These are phyloP conservation scores for Aspergillus indologenus DNA, from an alignment of 495 filamentous ascomycete genomes.

Conservation along the genomic window DNA sequence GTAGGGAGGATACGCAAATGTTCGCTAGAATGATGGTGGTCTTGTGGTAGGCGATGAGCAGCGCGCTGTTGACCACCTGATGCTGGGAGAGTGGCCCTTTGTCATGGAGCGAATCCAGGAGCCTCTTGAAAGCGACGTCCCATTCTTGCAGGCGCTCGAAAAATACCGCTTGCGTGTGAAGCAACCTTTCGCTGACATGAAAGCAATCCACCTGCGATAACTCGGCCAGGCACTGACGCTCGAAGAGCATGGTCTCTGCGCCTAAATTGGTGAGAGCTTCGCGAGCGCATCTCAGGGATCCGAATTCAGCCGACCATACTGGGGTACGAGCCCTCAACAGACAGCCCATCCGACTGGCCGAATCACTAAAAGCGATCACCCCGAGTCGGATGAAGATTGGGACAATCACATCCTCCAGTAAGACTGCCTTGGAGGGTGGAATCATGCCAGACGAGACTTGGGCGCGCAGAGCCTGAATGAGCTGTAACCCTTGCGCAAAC, in stretches of 20 bases:
- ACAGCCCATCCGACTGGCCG: constrained; percentile 9
- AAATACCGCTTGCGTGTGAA: constrained; percentile 11
- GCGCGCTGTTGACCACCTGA: constrained; percentile 17
- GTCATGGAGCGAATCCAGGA: constrained; percentile 15
- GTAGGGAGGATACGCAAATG: constrained; percentile 13
- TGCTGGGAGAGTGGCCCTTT: constrained; percentile 13
- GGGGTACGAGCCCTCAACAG: constrained; percentile 14
- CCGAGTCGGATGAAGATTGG: constrained; percentile 40
- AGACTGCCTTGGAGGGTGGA: constrained; percentile 13
- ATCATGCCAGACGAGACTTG: constrained; percentile 22
- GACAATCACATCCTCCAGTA: constrained; percentile 34
- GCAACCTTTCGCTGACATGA: constrained; percentile 12
- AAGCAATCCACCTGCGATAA: constrained; percentile 2
- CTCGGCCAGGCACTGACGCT: constrained; percentile 19
- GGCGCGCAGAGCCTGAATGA: constrained; percentile 29
- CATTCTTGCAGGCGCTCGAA: constrained; percentile 19
- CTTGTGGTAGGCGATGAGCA: constrained; percentile 29
- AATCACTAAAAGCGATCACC: constrained; percentile 13
- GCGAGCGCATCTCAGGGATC: constrained; percentile 31
- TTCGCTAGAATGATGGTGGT: constrained; percentile 22
- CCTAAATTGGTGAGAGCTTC: constrained; percentile 29
- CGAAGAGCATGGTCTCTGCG: constrained; percentile 24
- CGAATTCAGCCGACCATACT: constrained; percentile 13
- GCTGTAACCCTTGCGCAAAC: constrained; percentile 34
- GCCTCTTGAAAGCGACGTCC: constrained; percentile 23